Base-by-base conservation (phyloP, 208 protist genomes). In the Wallacemonas sp. region DNA sequence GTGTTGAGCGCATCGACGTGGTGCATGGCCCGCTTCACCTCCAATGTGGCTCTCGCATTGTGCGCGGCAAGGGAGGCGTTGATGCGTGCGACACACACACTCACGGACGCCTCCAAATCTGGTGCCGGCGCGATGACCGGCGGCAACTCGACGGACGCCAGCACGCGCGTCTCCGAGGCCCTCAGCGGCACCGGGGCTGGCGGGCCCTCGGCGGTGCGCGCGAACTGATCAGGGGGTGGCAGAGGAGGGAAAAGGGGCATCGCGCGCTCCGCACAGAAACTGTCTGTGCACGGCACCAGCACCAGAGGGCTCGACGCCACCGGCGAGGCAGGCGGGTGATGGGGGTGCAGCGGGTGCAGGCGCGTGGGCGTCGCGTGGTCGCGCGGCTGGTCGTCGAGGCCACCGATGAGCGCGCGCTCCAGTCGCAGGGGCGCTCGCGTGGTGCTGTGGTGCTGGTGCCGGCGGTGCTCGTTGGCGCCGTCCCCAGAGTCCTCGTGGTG, bases 1-100 rank as follows among this genome's bases (percentile, higher is more conserved):
- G 44, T 70, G 32, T 81, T 82, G 8, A 84, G 52, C 61, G 41
- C 57, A 0, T 65, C 69, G 59, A 92, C 71, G 8, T 69, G 74
- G 25, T 49, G 49, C 14, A 73, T 65, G 52, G 86, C 52, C 46
- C 48, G 46, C 52, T 72, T 50, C 8, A 73, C 57, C 32, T 71
- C 73, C 50, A 82, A 65, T 2, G 71, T 61, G 1, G 75, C 65
- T 50, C 70, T 64, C 10, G 83, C 67, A 64, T 83, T 77, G 57
- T 88, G 77, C 64, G 63, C 75, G 49, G 84, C 79, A 14, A 91
- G 69, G 20, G 76, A 62, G 2, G 59, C 49, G 48, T 91, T 87
- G 57, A 91, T 81, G 22, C 81, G 67, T 32, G 52, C 48, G 28
- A 82, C 72, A 22, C 72, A 72, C n/a, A 44, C 68, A 3, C 64